phyloP scores from a whole-genome alignment of 169 alveolate species.

The Plasmodium blacklocki region DNA sequence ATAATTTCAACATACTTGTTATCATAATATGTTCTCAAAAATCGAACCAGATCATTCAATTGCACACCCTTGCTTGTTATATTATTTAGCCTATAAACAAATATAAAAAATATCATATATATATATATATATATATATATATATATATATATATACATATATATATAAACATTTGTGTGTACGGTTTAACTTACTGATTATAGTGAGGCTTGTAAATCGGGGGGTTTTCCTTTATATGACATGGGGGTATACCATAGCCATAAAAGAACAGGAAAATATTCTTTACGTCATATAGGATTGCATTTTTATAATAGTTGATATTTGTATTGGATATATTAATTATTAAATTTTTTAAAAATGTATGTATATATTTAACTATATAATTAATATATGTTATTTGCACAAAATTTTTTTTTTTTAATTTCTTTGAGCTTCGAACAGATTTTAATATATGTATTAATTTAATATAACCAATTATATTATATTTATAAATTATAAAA shows the following conservation, averaged over 20 bases:
- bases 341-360: conserved; percentile 34
- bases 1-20: conserved; percentile 35
- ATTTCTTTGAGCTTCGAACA: conserved; percentile 23
- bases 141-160: neutral
- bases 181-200: conserved; percentile 2
- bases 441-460: conserved; percentile 29
- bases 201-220: conserved; percentile 63
- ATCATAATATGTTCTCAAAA: conserved; percentile 73
- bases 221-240: neutral
- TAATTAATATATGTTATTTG: conserved; percentile 56
- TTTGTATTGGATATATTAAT: conserved; percentile 24
- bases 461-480: conserved; percentile 39
- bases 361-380: conserved; percentile 35
- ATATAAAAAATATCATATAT: neutral
- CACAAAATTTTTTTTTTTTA: conserved; percentile 37
- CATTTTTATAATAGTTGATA: conserved; percentile 47
- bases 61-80: conserved; percentile 50
- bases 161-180: neutral
- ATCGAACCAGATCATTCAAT: conserved; percentile 46
- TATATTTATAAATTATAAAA: conserved; percentile 29
- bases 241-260: conserved; percentile 76
- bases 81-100: conserved; percentile 17
- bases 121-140: neutral
- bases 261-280: conserved; percentile 61
- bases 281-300: conserved; percentile 31